These are phyloP conservation scores for Aspergillus sp. DNA, from an alignment of 2,329 filamentous ascomycete genomes.

Conservation along the genomic window DNA sequence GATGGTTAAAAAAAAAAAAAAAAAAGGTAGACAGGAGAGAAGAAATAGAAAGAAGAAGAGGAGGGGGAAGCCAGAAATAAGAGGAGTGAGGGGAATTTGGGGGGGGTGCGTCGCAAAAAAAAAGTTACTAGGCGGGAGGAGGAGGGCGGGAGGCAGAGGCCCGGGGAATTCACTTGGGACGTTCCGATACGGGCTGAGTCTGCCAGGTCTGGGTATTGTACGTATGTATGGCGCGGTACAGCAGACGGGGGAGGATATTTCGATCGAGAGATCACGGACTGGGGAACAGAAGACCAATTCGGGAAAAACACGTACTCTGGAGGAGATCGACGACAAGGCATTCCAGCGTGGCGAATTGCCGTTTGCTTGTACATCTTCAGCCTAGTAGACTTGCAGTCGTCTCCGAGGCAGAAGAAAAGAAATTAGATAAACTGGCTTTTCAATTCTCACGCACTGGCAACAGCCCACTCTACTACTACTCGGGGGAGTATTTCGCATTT, in stretches of 20 bases:
- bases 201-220: conserved; percentile 14
- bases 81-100: not conserved
- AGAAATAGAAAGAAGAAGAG: conserved; percentile 18
- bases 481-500: not conserved
- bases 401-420: not conserved
- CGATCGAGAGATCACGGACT: conserved; percentile 9
- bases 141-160: conserved; percentile 18
- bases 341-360: conserved; percentile 23
- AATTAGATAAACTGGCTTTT: not conserved
- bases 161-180: conserved; percentile 22
- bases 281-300: conserved; percentile 1
- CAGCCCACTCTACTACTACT: not conserved
- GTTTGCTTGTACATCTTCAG: not conserved
- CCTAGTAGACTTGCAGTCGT: not conserved
- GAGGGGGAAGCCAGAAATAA: conserved; percentile 9
- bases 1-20: conserved; percentile 8
- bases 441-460: no score
- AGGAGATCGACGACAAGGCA: conserved; percentile 15
- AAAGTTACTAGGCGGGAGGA: conserved; percentile 19
- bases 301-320: conserved; percentile 17
- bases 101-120: conserved; percentile 12
- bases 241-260: not conserved
- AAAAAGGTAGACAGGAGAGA: conserved; percentile 11
- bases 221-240: conserved; percentile 7
- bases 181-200: conserved; percentile 21